These are phyloP conservation scores for Volvox reticuliferus DNA, from an alignment of 139 green algal species.

Conservation along the genomic window DNA sequence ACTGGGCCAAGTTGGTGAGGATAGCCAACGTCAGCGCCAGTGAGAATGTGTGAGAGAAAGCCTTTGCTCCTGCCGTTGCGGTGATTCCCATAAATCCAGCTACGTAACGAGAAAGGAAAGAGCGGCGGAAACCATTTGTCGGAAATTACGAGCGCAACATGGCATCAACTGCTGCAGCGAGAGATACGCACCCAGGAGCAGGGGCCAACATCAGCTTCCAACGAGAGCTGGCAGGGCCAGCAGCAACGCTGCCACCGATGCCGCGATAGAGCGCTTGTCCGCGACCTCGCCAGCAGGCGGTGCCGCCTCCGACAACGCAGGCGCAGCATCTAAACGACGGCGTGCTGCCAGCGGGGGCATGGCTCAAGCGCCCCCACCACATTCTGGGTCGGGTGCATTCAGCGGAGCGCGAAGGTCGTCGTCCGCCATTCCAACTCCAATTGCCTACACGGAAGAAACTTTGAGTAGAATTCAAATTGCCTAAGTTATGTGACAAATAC, in stretches of 20 bases:
- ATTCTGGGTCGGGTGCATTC: not conserved
- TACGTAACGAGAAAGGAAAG: not conserved
- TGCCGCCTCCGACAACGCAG: not conserved
- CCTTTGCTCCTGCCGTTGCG: slow-evolving; percentile 75
- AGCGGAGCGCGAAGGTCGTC: slow-evolving; percentile 15
- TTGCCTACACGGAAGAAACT: not conserved
- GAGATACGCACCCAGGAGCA: slow-evolving; percentile 62
- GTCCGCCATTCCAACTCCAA: not conserved
- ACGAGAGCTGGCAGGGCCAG: slow-evolving; percentile 70
- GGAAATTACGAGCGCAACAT: not conserved
- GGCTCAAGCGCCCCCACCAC: slow-evolving; percentile 12
- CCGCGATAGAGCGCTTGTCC: slow-evolving; percentile 4
- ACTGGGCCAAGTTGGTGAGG: slow-evolving; percentile 75
- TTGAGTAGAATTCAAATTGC: not conserved
- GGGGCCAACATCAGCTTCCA: slow-evolving; percentile 82
- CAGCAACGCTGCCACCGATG: slow-evolving; percentile 54
- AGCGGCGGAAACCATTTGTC: too few relatives aligned
- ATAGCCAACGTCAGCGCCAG: slow-evolving; percentile 72
- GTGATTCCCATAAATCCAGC: slow-evolving; percentile 70
- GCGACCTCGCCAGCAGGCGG: not conserved
- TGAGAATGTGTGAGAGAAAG: slow-evolving; percentile 70
- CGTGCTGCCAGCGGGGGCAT: slow-evolving; percentile 46
- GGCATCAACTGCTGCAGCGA: not conserved
- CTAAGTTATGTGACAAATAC: not conserved
- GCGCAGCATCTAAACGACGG: not conserved